These are phyloP conservation scores for Solanum virginianum DNA, from an alignment of 257 asterid genomes.

Conservation along the genomic window DNA sequence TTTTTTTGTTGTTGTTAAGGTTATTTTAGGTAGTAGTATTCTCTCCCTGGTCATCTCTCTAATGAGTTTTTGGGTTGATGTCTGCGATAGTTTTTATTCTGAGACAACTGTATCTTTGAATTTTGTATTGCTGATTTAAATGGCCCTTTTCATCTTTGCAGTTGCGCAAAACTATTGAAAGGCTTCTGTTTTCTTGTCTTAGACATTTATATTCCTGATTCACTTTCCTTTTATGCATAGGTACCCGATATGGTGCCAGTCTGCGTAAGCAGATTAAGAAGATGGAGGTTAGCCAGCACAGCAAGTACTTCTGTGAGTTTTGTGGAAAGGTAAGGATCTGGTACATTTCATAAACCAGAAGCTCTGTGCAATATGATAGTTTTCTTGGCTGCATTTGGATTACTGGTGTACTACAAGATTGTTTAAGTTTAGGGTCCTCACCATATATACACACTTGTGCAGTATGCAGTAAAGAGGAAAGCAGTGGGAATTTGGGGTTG, in stretches of 20 bases:
- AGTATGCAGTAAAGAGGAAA: conserved; percentile 1
- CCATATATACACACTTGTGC: not conserved
- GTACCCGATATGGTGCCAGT: conserved; percentile 71
- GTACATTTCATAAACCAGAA: not conserved
- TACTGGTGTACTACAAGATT: not conserved
- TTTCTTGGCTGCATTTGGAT: not conserved
- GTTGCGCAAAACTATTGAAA: not conserved
- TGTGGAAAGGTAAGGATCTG: conserved; percentile 38
- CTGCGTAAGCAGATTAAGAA: conserved; percentile 52
- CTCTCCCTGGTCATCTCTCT: not conserved
- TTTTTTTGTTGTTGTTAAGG: not conserved
- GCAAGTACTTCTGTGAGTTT: conserved; percentile 57
- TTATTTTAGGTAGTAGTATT: not conserved
- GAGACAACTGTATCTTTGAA: not conserved
- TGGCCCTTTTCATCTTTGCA: not conserved
- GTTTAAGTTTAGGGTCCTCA: not conserved
- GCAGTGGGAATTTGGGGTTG: conserved; percentile 3
- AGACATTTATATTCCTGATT: not conserved
- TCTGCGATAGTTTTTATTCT: not conserved
- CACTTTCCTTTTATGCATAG: conserved; percentile 1
- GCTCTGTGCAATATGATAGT: not conserved
- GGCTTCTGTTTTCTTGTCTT: not conserved
- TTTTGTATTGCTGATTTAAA: not conserved
- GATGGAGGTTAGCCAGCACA: conserved; percentile 25
- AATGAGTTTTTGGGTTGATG: not conserved